Evolutionary conservation across 306 rosid genomes (phyloP).

Genomic region (Leucaena leucocephala): DNA sequence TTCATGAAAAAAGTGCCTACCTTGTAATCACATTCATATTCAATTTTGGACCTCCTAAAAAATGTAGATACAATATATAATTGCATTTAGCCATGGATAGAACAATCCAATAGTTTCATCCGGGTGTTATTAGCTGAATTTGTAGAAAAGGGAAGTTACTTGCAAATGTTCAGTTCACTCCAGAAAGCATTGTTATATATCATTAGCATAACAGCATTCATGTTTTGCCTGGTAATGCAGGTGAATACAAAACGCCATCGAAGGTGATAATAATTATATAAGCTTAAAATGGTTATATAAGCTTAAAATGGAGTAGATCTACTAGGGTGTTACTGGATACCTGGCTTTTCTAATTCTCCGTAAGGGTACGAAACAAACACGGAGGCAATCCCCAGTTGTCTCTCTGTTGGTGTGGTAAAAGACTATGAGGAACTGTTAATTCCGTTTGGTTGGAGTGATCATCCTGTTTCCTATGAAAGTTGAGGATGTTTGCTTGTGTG

Average conservation of each 20-base stretch:
- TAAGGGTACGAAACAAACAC: slow-evolving; percentile 43
- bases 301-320: slow-evolving; percentile 46
- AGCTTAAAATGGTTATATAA: slow-evolving; percentile 40
- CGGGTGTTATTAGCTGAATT: neutral
- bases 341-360: slow-evolving; percentile 39
- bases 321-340: slow-evolving; percentile 41
- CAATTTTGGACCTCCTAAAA: slow-evolving; percentile 5
- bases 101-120: slow-evolving; percentile 14
- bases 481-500: slow-evolving; percentile 51
- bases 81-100: slow-evolving; percentile 3
- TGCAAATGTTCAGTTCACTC: slow-evolving; percentile 4
- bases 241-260: slow-evolving; percentile 90
- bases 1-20: neutral
- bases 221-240: slow-evolving; percentile 55
- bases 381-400: slow-evolving; percentile 45
- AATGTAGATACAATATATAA: slow-evolving; percentile 14
- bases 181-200: slow-evolving; percentile 1
- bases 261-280: slow-evolving; percentile 49
- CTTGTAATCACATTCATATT: neutral
- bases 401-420: slow-evolving; percentile 26
- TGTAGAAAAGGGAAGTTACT: neutral
- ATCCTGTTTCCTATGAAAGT: slow-evolving; percentile 39
- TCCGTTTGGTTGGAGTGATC: slow-evolving; percentile 39
- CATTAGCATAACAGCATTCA: neutral
- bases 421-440: slow-evolving; percentile 44